phyloP scores from a whole-genome alignment of 495 filamentous ascomycete genomes.

The Lophiotrema nucula region DNA sequence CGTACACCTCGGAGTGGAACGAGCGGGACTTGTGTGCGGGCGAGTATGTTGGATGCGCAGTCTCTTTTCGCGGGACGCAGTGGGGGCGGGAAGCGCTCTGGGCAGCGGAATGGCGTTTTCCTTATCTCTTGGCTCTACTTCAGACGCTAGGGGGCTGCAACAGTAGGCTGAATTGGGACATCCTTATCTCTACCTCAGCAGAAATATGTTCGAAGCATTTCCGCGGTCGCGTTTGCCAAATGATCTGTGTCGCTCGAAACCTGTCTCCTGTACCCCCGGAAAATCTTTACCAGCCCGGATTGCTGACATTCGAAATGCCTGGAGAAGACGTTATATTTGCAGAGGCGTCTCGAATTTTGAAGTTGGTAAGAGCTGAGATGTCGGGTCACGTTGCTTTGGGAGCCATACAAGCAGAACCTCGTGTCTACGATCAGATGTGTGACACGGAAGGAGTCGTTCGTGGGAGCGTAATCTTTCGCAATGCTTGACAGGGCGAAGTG shows the following conservation, averaged over 20 bases:
- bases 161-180: neutral
- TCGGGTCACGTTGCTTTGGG: neutral
- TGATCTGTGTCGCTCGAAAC: constrained; percentile 20
- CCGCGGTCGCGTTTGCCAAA: constrained; percentile 30
- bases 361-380: neutral
- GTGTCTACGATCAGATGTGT: neutral
- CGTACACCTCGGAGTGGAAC: neutral
- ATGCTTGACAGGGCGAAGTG: neutral
- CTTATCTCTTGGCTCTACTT: constrained; percentile 27
- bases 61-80: constrained; percentile 12
- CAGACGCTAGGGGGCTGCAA: neutral
- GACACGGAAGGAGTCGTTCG: too few relatives aligned
- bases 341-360: neutral
- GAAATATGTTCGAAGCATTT: constrained; percentile 17
- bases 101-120: constrained; percentile 21
- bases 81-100: constrained; percentile 12
- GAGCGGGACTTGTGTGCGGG: constrained; percentile 4
- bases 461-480: too few relatives aligned
- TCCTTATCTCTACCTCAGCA: constrained; percentile 18
- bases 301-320: neutral
- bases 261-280: constrained; percentile 3
- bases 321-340: neutral
- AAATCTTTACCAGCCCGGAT: neutral
- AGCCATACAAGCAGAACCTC: neutral
- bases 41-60: neutral